Conservation (phyloP, 441 rosid genomes). For the Erysimum cheiri region DNA sequence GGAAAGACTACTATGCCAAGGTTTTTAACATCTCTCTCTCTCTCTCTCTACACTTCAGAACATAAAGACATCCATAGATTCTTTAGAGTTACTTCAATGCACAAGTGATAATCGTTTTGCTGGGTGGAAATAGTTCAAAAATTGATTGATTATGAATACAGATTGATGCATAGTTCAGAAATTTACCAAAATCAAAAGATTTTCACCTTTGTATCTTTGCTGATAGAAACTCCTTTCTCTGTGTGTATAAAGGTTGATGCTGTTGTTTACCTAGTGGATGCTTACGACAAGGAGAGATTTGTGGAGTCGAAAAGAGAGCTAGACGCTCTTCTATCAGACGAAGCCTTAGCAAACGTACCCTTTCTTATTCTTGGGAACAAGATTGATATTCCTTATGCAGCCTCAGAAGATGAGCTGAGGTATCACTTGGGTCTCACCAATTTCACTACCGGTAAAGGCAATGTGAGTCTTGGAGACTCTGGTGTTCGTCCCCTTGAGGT, state of each 20-base stretch:
- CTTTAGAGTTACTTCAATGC: no score
- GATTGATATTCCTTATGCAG: conserved; percentile 84
- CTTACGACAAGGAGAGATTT: conserved; percentile 80
- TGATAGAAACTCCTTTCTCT: background rate
- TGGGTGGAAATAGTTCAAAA: background rate
- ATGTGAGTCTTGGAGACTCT: conserved; percentile 55
- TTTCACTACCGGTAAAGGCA: conserved; percentile 83
- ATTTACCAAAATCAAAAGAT: background rate
- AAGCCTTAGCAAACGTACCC: conserved; percentile 68
- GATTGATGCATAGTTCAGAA: background rate
- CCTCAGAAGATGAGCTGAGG: conserved; percentile 81
- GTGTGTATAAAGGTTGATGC: conserved; percentile 70
- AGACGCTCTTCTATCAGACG: conserved; percentile 82
- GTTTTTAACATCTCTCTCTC: conserved; percentile 42
- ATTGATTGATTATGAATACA: background rate
- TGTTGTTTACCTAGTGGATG: conserved; percentile 86
- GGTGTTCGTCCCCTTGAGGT: conserved; percentile 69
- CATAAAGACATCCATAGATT: background rate
- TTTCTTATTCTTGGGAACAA: conserved; percentile 80
- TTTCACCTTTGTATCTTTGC: background rate
- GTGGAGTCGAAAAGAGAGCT: conserved; percentile 77
- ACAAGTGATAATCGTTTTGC: background rate
- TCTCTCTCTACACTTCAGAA: background rate
- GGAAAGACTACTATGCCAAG: conserved; percentile 89
- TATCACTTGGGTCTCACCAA: conserved; percentile 70